phyloP scores from a whole-genome alignment of 2,329 filamentous ascomycete genomes.

The Fusarium pseudograminearum region DNA sequence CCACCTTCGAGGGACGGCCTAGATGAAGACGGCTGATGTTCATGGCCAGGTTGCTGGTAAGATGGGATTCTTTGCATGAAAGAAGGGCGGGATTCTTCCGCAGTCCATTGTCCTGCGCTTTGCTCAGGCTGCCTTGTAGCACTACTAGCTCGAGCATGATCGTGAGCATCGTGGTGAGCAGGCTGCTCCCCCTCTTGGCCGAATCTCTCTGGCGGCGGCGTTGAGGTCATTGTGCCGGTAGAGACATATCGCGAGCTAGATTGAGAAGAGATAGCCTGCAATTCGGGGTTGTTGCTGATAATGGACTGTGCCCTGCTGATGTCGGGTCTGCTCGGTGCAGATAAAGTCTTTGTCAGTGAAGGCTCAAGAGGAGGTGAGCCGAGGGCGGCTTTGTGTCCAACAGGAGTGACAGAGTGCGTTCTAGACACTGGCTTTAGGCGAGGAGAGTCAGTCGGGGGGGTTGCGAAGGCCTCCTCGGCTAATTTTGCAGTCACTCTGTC shows the following conservation, averaged over 20 bases:
- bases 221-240: slow-evolving; percentile 83
- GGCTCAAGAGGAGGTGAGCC: slow-evolving; percentile 47
- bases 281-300: slow-evolving; percentile 71
- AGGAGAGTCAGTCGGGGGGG: slow-evolving; percentile 49
- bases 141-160: slow-evolving; percentile 47
- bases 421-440: slow-evolving; percentile 42
- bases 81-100: slow-evolving; percentile 39
- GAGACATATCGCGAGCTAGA: slow-evolving; percentile 60
- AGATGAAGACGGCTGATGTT: slow-evolving; percentile 45
- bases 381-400: slow-evolving; percentile 39
- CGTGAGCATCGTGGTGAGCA: slow-evolving; percentile 37
- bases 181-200: slow-evolving; percentile 26
- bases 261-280: slow-evolving; percentile 67
- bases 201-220: slow-evolving; percentile 62
- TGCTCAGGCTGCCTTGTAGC: slow-evolving; percentile 46
- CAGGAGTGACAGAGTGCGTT: slow-evolving; percentile 51
- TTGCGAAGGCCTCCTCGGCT: slow-evolving; percentile 85
- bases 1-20: slow-evolving; percentile 47
- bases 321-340: slow-evolving; percentile 59
- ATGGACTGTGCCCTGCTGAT: slow-evolving; percentile 73
- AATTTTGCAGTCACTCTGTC: slow-evolving; percentile 80
- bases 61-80: slow-evolving; percentile 42
- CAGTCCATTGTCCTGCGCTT: slow-evolving; percentile 20
- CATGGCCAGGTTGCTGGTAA: slow-evolving; percentile 46
- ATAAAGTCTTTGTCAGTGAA: slow-evolving; percentile 54